These are phyloP conservation scores for Bipolaris victoriae DNA, from an alignment of 2,329 filamentous ascomycete genomes.

Conservation along the genomic window DNA sequence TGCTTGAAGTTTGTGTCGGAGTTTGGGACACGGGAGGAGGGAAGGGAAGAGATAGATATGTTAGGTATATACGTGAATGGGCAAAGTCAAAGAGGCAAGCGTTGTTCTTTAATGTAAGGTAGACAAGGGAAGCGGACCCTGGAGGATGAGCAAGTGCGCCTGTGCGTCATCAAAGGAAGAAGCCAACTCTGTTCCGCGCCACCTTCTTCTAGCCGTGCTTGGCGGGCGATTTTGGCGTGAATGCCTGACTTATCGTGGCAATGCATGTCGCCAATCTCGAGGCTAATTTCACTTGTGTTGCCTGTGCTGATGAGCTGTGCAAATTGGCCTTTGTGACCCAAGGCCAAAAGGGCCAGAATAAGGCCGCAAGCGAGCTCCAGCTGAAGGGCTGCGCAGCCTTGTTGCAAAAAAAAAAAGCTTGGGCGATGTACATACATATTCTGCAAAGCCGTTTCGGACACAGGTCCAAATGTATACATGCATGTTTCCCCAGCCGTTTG, in stretches of 20 bases:
- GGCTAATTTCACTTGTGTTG: constrained; percentile 1
- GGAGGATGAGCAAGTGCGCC: constrained; percentile 3
- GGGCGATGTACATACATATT: background rate
- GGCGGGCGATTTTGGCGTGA: constrained; percentile 1
- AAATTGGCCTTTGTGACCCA: background rate
- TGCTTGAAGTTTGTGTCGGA: constrained; percentile 11
- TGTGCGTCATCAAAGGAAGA: constrained; percentile 23
- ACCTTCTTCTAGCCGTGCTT: background rate
- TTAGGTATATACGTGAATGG: background rate
- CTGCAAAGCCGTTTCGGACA: no score
- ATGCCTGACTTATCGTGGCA: background rate
- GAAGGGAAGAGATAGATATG: no score
- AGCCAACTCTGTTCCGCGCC: constrained; percentile 7
- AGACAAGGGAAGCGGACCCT: background rate
- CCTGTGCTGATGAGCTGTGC: constrained; percentile 5
- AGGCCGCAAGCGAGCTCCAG: constrained; percentile 13
- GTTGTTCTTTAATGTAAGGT: constrained; percentile 16
- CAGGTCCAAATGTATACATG: background rate
- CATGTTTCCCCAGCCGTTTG: background rate
- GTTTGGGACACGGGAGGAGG: constrained; percentile 8
- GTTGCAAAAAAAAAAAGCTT: constrained; percentile 1
- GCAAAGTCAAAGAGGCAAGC: constrained; percentile 7
- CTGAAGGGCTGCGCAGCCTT: background rate
- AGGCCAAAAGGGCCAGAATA: constrained; percentile 3
- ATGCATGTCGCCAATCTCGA: constrained; percentile 3